These are phyloP conservation scores for Anthracocystis panici-leucophaei DNA, from an alignment of 1,284 basidiomycete genomes.

Conservation along the genomic window DNA sequence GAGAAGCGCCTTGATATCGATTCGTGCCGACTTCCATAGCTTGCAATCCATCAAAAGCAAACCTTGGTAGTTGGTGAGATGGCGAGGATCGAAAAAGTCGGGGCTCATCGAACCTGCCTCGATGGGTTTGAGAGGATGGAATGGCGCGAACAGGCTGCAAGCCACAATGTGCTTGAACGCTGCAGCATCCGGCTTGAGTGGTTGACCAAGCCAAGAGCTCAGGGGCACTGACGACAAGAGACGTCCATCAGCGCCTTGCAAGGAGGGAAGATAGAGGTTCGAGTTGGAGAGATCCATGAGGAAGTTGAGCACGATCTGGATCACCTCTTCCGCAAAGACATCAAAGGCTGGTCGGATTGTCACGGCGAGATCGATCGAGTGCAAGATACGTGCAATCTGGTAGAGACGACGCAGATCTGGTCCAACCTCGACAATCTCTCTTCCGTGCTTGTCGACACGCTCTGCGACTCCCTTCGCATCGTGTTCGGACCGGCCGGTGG, in stretches of 20 bases:
- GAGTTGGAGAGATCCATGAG: slow-evolving; percentile 63
- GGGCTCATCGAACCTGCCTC: slow-evolving; percentile 53
- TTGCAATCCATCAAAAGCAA: slow-evolving; percentile 64
- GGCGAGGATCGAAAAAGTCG: slow-evolving; percentile 59
- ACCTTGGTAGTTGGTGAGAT: slow-evolving; percentile 62
- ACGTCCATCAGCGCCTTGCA: slow-evolving; percentile 7
- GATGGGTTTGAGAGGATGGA: slow-evolving; percentile 43
- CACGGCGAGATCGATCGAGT: slow-evolving; percentile 90
- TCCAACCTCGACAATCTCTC: slow-evolving; percentile 86
- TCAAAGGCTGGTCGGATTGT: slow-evolving; percentile 89
- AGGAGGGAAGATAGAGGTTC: slow-evolving; percentile 51
- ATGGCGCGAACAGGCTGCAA: slow-evolving; percentile 51
- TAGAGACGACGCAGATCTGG: slow-evolving; percentile 78
- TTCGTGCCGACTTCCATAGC: slow-evolving; percentile 71
- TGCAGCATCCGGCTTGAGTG: slow-evolving; percentile 52
- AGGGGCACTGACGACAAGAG: slow-evolving; percentile 9
- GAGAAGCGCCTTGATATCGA: slow-evolving; percentile 84
- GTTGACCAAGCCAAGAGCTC: slow-evolving; percentile 24
- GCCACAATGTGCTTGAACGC: slow-evolving; percentile 58
- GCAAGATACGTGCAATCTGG: slow-evolving; percentile 82
- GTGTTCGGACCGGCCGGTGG: slow-evolving; percentile 53
- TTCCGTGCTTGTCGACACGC: slow-evolving; percentile 81
- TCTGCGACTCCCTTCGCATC: slow-evolving; percentile 76
- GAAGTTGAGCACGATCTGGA: slow-evolving; percentile 71
- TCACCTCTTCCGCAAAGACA: slow-evolving; percentile 88